Percentiles rank a stretch among this genome's conserved stretches.
phyloP scores from a whole-genome alignment of 768 basidiomycete genomes.

The Leccinum obscurum region DNA sequence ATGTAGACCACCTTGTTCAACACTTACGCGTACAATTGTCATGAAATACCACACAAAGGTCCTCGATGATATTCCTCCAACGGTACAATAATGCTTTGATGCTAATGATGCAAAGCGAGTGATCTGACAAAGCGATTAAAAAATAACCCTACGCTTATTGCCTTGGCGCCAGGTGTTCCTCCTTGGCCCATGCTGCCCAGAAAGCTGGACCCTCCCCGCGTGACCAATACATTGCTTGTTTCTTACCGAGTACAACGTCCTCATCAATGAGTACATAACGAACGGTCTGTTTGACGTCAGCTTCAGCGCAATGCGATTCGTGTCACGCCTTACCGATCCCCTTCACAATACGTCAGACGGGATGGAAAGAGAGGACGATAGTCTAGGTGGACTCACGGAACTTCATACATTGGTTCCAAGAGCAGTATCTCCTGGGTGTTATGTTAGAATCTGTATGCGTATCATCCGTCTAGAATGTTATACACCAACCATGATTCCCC shows the following conservation, averaged over 20 bases:
- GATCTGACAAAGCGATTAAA: background rate
- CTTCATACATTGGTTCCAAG: conserved; percentile 91
- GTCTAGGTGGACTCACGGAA: conserved; percentile 59
- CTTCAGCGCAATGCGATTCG: background rate
- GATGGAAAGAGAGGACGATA: conserved; percentile 3
- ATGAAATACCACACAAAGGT: conserved; percentile 27
- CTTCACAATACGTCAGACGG: conserved; percentile 33
- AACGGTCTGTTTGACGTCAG: conserved; percentile 51
- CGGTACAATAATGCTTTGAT: background rate
- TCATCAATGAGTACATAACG: conserved; percentile 82
- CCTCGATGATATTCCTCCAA: background rate
- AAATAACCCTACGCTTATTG: conserved; percentile 9
- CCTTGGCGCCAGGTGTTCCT: conserved; percentile 43
- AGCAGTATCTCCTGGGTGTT: conserved; percentile 66
- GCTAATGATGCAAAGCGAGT: background rate
- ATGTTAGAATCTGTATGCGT: conserved; percentile 1
- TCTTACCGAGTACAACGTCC: conserved; percentile 63
- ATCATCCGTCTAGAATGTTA: background rate
- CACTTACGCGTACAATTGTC: conserved; percentile 30
- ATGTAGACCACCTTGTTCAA: conserved; percentile 31
- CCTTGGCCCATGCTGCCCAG: conserved; percentile 76
- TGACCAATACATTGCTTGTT: conserved; percentile 72
- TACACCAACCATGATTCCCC: conserved; percentile 77
- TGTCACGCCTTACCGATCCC: conserved; percentile 56
- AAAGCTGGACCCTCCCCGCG: conserved; percentile 65